Evolutionary conservation across 768 basidiomycete species (phyloP), one percentile per base, ranked within the genome.

Genomic region (Rhizopogon roseolus): DNA sequence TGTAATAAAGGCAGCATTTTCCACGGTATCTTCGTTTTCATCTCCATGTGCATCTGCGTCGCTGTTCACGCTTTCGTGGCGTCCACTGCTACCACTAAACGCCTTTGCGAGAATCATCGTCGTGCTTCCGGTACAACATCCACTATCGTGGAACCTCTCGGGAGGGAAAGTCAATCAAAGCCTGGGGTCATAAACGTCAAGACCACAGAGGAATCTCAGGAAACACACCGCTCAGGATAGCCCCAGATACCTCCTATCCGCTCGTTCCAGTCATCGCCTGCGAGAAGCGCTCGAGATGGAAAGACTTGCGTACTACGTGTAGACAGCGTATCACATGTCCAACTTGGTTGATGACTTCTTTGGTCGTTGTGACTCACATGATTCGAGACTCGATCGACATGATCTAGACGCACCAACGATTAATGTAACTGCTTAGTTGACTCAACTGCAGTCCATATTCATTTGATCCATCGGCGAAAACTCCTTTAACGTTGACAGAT

Each of bases 221-320:
- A 52, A 9, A 65, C 74, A 17, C 51, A 81, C 84, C 81, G 56
- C 73, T 75, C 39, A 84, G 65, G 28, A 85, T 76, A 2, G 80
- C 82, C 16, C 79, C 79, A 14, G 83, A 82, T 2, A 72, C 77
- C 69, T 86, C 87, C 87, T 88, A 90, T 1, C 79, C 80, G 27
- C 75, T 78, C 5, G 87, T 86, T 17, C 85, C 86, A 6, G 76
- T 76, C 88, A 91, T 91, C 4, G 88, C 86, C 53, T 80, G 82
- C 29, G 86, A 88, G n/a, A n/a, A n/a, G n/a, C 88, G 73, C 57
- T 81, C 78, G 53, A 90, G 71, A 48, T 86, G 71, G 54, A 77
- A 81, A 19, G 72, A 70, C 59, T 81, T 81, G 41, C 53, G 59
- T 39, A 32, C 49, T 50, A 6, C 16, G 41, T 3, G 22, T 16